Base-by-base conservation (phyloP, 1,139 yeast genomes). In the Saccharomyces hybrid region DNA sequence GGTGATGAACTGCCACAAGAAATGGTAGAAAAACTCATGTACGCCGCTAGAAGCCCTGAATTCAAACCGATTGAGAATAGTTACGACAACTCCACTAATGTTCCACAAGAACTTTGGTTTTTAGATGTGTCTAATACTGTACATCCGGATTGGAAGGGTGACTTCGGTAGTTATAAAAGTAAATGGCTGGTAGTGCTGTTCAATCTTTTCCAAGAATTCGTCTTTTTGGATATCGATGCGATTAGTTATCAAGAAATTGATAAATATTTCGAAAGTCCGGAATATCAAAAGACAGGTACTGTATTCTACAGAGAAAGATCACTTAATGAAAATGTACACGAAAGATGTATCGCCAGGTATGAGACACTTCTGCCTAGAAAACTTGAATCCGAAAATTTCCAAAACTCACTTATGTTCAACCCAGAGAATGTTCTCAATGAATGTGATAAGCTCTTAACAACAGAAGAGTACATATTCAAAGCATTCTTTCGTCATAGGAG, bases 141-240 rank as follows among this genome's bases (percentile, higher is more conserved):
- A 13, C 64, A 68, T 28, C 62, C 67, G 2, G 59, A 69, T 23
- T 68, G 64, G 55, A 64, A 64, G 46, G 59, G 59, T 42, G 71
- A 74, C 56, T 79, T 78, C 57, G 64, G 65, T 5, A 73, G 77
- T 1, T 79, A 74, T 64, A 77, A 76, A 51, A 78, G 76, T 62
- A 79, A 79, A 59, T 71, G 79, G 56, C 59, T 77, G 51, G 79
- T 81, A 4, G 69, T 75, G 2, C 55, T 77, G 26, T 77, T 79
- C 66, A 76, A 76, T 55, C 71, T 80, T n/a, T 78, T 79, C 56
- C 75, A 74, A 52, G 82, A 79, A 58, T 72, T 76, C 60, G 66
- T 78, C 9, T 65, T 79, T 29, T 58, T 79, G 55, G 83, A 79
- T 63, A 78, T 80, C 25, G 83, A 79, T 60, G 71, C 80, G 0